A percentile compares a stretch with the other conserved stretches of the same genome.
Conservation (phyloP, 306 rosid species). For the Lithocarpus polystachyus region DNA sequence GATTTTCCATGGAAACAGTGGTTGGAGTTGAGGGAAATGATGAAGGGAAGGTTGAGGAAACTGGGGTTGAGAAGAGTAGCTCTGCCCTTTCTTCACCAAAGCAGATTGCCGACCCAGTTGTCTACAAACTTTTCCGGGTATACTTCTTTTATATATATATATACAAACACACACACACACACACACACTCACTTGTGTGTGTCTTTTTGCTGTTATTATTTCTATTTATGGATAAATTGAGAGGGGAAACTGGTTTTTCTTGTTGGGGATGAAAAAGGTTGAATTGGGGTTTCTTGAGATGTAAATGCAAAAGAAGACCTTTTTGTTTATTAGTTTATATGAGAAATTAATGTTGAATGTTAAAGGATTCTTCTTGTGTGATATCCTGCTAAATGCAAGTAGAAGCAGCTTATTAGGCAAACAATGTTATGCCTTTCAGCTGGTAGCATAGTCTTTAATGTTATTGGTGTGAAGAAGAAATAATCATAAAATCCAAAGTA, state of each 20-base stretch:
- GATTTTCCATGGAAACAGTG: conserved; percentile 87
- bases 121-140: conserved; percentile 99
- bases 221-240: background rate
- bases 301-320: background rate
- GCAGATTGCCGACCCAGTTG: conserved; percentile 79
- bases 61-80: conserved; percentile 52
- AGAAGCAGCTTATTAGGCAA: background rate
- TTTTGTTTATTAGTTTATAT: background rate
- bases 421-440: background rate
- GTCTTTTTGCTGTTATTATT: background rate
- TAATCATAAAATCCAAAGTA: background rate
- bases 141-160: background rate
- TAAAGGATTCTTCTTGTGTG: background rate
- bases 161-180: too few species aligned
- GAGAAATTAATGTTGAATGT: background rate
- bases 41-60: conserved; percentile 61
- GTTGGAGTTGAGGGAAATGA: conserved; percentile 73
- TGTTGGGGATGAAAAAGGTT: background rate
- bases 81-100: conserved; percentile 60
- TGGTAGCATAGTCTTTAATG: background rate
- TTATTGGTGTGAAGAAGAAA: background rate
- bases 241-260: background rate
- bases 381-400: background rate
- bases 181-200: background rate
- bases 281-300: background rate